A percentile compares a stretch with the other conserved stretches of the same genome.
phyloP scores from a whole-genome alignment of 2,329 filamentous ascomycete species.

The Coniochaeta sp. region DNA sequence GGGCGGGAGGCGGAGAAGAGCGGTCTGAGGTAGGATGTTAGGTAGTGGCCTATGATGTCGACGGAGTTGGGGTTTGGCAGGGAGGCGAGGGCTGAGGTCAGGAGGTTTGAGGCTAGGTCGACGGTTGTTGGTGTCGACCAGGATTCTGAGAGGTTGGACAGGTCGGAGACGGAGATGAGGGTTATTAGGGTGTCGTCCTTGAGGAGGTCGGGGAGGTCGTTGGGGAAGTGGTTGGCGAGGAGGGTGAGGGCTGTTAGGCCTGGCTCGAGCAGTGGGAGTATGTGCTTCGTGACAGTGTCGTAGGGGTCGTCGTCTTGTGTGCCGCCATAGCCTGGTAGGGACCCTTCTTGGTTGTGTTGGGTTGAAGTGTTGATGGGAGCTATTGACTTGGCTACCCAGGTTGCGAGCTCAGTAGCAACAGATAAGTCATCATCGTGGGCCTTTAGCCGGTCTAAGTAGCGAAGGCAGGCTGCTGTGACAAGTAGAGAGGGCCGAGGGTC shows the following conservation, averaged over 20 bases:
- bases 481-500: background rate
- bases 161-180: constrained; percentile 25
- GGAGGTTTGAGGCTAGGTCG: constrained; percentile 21
- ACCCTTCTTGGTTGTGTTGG: background rate
- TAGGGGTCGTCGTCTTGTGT: constrained; percentile 2
- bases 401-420: background rate
- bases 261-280: constrained; percentile 7
- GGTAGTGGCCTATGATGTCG: constrained; percentile 49
- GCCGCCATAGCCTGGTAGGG: background rate
- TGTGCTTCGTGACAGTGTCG: constrained; percentile 1
- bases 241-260: constrained; percentile 11
- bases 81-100: constrained; percentile 19
- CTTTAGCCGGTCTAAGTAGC: background rate
- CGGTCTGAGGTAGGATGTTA: constrained; percentile 58
- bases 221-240: constrained; percentile 3
- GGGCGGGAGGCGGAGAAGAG: constrained; percentile 56
- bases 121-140: constrained; percentile 20
- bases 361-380: background rate
- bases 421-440: background rate
- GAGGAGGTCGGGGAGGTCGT: constrained; percentile 2
- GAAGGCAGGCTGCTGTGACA: background rate
- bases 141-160: background rate
- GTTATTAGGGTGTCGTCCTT: constrained; percentile 21
- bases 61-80: constrained; percentile 33
- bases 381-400: background rate